Base-by-base conservation (phyloP, 495 filamentous ascomycete genomes). In the Immersiella caudata region DNA sequence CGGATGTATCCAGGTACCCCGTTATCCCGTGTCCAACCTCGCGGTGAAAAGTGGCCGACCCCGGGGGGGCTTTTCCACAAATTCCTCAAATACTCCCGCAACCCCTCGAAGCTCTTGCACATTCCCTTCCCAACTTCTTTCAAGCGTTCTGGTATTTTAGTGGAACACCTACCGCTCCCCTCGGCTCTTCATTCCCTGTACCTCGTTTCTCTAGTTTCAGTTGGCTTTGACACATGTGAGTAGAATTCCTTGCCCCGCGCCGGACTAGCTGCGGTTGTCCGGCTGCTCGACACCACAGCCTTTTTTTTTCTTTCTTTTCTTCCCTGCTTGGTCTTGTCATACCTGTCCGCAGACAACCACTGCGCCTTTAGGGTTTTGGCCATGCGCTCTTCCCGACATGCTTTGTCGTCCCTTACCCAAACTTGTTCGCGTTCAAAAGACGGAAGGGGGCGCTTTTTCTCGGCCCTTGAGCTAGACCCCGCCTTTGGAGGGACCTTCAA, bases 31-130 rank as follows among this genome's bases (percentile, higher is more conserved):
- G 22, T 58, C 61, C 68, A 64, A 69, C 65, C 59, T 59, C 67
- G 67, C 67, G 68, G 64, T 64, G 61, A 67, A 72, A 70, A 74
- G 67, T 65, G 67, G 64, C 75, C 75, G 75, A 70, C 54, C 60
- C 68, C 74, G 74, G 73, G 67, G n/a, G 62, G 68, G 27, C 66
- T 67, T 49, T 63, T 61, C 55, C 59, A 71, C 68, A 75, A 75
- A 73, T 77, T 75, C 71, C 75, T 77, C 75, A 77, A 77, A 77
- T 77, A 75, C 75, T 74, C 68, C 67, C 68, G 35, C 68, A 25
- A 40, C 18, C 40, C 63, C 71, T 68, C 73, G 68, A 65, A 61
- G 26, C 49, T 50, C 65, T 56, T 49, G 55, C 67, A 62, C 65
- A 46, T 46, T 52, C 61, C 64, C 68, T 65, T 61, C 68, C 70